Base-by-base conservation (phyloP, 108 stramenopile genomes). In the Mayamaea pseudoterrestris region DNA sequence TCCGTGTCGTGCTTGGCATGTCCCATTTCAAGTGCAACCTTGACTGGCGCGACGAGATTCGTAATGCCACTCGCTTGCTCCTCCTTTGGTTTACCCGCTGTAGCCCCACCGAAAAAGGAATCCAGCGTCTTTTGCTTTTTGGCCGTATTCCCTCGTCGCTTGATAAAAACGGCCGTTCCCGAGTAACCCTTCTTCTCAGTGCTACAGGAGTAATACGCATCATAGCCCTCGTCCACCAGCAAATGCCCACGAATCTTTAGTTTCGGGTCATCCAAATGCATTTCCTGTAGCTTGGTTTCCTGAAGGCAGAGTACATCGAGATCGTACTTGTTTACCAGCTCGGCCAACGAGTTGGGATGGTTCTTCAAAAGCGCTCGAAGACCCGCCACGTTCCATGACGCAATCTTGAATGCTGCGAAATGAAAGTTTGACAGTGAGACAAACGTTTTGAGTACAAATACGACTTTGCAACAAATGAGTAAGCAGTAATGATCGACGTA, bases 151-250 rank as follows among this genome's bases (percentile, higher is more conserved):
- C 25, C 37, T n/a, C 47, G 53, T 23, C 57, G 44, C 35, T 66
- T 78, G 51, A 90, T 62, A 59, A 95, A 96, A 24, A 93, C 86
- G 23, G 89, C 93, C 1, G 92, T 91, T 20, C 98, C 98, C 17
- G 94, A 79, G 69, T 98, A 98, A 13, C 98, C 98, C 53, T 96
- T 97, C 71, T 94, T 97, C 34, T 58, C 82, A 3, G 73, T 83
- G 9, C 80, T 82, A 56, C 83, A 95, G 47, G 66, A 76, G 58
- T 69, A 98, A 60, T 92, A 65, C 26, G 74, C 67, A 16, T 82
- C 73, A 63, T 94, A 98, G 5, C 88, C 93, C 2, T 69, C 60
- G 30, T 83, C 66, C 7, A 84, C 65, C 18, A 81, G 48, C 16
- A 72, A 54, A 48, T 66, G 60, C 7, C 74, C 78, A 32, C 60